These are phyloP conservation scores for Eucalyptus sp. DNA, from an alignment of 345 rosid species.

Conservation along the genomic window DNA sequence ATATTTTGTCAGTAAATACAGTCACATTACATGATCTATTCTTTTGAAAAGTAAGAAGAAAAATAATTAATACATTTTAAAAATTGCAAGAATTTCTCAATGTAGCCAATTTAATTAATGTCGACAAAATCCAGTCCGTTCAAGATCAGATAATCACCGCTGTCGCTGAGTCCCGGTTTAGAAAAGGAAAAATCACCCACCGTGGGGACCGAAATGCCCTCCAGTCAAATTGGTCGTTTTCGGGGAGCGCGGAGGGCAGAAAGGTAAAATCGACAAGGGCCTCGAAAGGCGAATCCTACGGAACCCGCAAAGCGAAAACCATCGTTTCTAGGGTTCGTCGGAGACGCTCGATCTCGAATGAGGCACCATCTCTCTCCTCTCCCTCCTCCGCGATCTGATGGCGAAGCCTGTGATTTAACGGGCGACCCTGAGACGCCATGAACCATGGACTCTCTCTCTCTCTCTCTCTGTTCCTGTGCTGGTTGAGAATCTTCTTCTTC, in stretches of 20 bases:
- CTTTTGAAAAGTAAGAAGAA: background rate
- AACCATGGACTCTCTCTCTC: background rate
- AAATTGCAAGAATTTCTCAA: background rate
- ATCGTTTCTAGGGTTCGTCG: background rate
- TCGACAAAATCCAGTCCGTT: background rate
- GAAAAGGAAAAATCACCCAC: background rate
- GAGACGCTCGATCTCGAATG: background rate
- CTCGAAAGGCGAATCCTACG: background rate
- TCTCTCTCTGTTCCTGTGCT: background rate
- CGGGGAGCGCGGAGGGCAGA: background rate
- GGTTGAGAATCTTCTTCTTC: background rate
- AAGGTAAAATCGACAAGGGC: background rate
- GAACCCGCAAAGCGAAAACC: background rate
- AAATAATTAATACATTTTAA: no score
- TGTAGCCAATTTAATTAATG: fast-evolving
- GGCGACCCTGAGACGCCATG: background rate
- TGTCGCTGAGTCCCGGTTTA: background rate
- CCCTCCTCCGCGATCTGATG: background rate
- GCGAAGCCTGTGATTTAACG: background rate
- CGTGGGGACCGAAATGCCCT: background rate
- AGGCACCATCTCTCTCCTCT: background rate
- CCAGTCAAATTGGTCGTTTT: background rate
- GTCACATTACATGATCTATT: background rate
- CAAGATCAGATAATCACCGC: background rate
- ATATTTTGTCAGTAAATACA: no score